A percentile compares a stretch with the other conserved stretches of the same genome.
Conservation (phyloP, 345 rosid genomes). For the Salix exigua region DNA sequence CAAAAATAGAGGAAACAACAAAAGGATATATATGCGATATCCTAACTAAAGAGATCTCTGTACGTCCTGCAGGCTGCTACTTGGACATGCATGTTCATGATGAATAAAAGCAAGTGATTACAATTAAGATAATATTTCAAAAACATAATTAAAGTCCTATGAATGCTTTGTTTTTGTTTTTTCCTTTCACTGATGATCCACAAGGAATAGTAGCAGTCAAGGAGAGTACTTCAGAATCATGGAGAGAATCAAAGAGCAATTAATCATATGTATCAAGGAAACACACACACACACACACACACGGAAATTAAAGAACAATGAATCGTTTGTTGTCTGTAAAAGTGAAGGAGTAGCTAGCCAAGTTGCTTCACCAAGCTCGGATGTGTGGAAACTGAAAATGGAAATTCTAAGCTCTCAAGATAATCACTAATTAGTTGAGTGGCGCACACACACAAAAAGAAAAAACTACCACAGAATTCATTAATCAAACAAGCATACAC, state of each 20-base stretch:
- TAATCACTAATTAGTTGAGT: neutral
- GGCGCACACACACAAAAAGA: neutral
- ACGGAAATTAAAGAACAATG: too few species aligned
- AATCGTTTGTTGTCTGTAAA: too few species aligned
- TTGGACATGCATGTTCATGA: neutral
- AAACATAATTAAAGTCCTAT: neutral
- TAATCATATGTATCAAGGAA: neutral
- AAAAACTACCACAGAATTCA: neutral
- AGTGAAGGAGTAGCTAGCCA: neutral
- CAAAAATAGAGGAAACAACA: constrained; percentile 5
- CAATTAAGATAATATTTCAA: neutral
- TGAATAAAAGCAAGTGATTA: neutral
- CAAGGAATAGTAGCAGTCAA: neutral
- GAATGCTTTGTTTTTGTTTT: neutral
- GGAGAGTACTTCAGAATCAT: neutral
- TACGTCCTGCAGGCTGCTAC: neutral
- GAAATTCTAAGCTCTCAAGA: neutral
- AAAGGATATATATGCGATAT: neutral
- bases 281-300: too few species aligned
- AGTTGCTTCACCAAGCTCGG: neutral
- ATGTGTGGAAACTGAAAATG: too few species aligned
- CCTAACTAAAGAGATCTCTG: neutral
- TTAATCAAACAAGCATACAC: neutral
- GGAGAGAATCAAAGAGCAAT: neutral
- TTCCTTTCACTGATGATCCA: neutral